Base-by-base conservation (phyloP, 108 stramenopile genomes). In the Cylindrotheca fusiformis region DNA sequence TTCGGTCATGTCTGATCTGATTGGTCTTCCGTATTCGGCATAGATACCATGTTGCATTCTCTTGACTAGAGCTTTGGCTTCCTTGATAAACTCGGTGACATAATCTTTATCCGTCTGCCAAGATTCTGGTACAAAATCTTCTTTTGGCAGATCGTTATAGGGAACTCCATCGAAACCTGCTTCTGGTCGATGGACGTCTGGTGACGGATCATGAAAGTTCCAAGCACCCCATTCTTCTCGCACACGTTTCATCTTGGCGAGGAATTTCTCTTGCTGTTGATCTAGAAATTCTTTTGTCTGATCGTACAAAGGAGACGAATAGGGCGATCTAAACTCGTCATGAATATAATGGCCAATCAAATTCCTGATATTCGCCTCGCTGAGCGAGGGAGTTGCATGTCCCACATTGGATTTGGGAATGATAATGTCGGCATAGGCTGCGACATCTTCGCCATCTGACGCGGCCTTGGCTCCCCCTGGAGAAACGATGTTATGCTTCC, bases 61-160 rank as follows among this genome's bases (percentile, higher is more conserved):
- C 19, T 55, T 52, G 12, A 93, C 77, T n/a, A 93, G 60, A 53
- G 81, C 61, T 19, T 68, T 68, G 1, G 82, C 88, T 26, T 83
- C 88, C 33, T 80, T 75, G 6, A 90, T 55, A 64, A 83, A 84
- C 32, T 82, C 77, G 44, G 83, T 84, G 54, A 86, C 83, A 65
- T 78, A 93, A 4, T 83, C 91, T 23, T 84, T 84, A 77, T 93
- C 91, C 8, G 74, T 78, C 68, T 93, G 91, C 91, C 91, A 93
- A 18, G 86, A 71, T 53, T 76, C 59, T 8, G 73, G 60, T 0
- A 88, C 86, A 67, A 93, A 93, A 4, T 85, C 76, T 10, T 80
- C 76, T 1, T 49, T 71, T 27, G 69, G 65, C 51, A 89, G 48
- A 63, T 93, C 91, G 10, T 79, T 59, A 57, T 84, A 72, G 21